Conservation (phyloP, 495 filamentous ascomycete genomes). For the Trichoderma orchidacearum region DNA sequence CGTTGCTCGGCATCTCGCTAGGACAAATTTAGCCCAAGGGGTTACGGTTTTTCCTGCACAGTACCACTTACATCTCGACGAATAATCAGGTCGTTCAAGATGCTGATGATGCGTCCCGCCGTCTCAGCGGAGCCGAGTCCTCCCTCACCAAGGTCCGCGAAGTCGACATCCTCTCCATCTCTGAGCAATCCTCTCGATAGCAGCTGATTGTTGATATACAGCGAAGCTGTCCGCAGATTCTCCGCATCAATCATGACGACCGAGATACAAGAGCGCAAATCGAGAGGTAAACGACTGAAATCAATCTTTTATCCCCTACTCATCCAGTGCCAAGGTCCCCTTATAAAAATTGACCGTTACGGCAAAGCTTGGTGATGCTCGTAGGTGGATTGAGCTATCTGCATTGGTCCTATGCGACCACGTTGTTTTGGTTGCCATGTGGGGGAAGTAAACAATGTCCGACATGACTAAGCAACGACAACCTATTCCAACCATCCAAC, state of each 20-base stretch:
- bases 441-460: conserved; percentile 1
- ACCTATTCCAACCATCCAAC: neutral
- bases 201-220: conserved; percentile 92
- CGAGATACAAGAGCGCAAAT: neutral
- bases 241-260: conserved; percentile 56
- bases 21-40: neutral
- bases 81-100: conserved; percentile 81
- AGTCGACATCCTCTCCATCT: conserved; percentile 75
- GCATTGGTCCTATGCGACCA: neutral
- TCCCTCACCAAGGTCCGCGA: conserved; percentile 56
- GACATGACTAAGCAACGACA: neutral
- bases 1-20: conserved; percentile 83
- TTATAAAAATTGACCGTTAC: too few relatives aligned
- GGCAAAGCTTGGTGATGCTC: neutral
- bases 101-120: conserved; percentile 76
- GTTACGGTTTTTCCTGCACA: neutral
- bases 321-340: neutral
- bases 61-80: conserved; percentile 58
- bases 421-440: neutral
- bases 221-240: conserved; percentile 75
- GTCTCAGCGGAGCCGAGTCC: conserved; percentile 52
- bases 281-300: neutral
- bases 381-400: neutral
- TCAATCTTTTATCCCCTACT: neutral
- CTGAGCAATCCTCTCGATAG: conserved; percentile 78